Base-by-base conservation (phyloP, 176 grass and related monocot species). In the Oryza glumipatula region DNA sequence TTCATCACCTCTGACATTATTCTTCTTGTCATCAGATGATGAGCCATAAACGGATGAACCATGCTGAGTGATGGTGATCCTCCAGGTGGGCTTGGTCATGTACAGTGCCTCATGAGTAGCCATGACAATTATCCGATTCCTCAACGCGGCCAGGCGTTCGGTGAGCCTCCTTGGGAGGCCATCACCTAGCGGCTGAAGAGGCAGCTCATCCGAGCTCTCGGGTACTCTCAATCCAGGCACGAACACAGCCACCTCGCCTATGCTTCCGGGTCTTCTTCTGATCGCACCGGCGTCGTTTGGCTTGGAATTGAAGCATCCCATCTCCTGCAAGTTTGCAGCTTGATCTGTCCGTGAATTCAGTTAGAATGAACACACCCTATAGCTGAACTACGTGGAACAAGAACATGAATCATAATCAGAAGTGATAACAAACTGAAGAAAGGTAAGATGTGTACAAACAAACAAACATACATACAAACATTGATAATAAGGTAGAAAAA, bases 191-290 rank as follows among this genome's bases (percentile, higher is more conserved):
- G 78, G 21, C 73, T 90, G 90, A 61, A 81, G 72, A 45, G 84
- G 72, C 14, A 98, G 56, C 74, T 97, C 92, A 66, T 97, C 92
- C 21, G 93, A 80, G 24, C 35, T 78, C 68, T 91, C 82, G 0
- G 95, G 95, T 76, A 94, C 80, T 10, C 95, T 78, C 75, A 98
- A 52, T 83, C 95, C 95, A 0, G 95, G 92, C 10, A 94, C 79
- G 48, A 93, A 98, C 58, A 98, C 95, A 21, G 91, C 90, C 78
- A 98, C 88, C 72, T 98, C 95, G 14, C 95, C 95, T 41, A 98
- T 94, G 89, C 91, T 95, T 22, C 71, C 86, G 8, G 90, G 89
- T 47, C 75, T 88, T 75, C 89, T 88, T 76, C 91, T 84, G 38
- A 75, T 69, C 28, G 81, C 76, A 23, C 87, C 49, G 1, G 87